Evolutionary conservation across 495 filamentous ascomycete species (phyloP).

Genomic region (Parachaetomium inaequale): DNA sequence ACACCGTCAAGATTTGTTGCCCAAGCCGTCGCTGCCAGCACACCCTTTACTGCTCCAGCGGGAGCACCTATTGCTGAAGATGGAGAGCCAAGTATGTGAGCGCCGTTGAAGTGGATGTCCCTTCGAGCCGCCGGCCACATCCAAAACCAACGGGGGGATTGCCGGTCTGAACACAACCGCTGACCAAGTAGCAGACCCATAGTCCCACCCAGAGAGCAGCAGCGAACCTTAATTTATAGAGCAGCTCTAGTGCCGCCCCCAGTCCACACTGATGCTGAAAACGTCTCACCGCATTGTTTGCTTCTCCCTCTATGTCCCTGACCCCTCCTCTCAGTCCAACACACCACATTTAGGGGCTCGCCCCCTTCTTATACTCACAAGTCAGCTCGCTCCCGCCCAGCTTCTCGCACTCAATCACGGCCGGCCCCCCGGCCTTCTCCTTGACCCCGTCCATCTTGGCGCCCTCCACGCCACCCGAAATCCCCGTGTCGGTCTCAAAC

Average conservation of each 20-base stretch:
- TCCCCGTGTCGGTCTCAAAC: not conserved
- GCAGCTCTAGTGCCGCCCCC: no score
- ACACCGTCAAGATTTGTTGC: constrained; percentile 16
- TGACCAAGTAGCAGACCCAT: no score
- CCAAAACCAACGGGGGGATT: no score
- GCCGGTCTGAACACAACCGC: no score
- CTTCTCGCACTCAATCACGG: constrained; percentile 4
- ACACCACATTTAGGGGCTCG: not conserved
- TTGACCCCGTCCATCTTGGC: not conserved
- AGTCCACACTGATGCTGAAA: no score
- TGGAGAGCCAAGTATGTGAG: not conserved
- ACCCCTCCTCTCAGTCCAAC: not conserved
- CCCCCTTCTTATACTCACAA: not conserved
- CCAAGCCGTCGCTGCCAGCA: constrained; percentile 3
- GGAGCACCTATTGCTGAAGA: constrained; percentile 10
- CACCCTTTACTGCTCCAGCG: constrained; percentile 7
- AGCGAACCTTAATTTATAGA: no score
- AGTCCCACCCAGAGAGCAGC: no score
- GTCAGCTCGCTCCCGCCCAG: not conserved
- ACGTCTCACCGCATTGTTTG: not conserved
- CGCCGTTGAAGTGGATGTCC: not conserved
- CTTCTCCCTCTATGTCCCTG: not conserved
- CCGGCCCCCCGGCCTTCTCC: not conserved
- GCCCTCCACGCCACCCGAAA: not conserved
- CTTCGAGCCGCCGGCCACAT: no score